These are phyloP conservation scores for Cordyceps pruinosa DNA, from an alignment of 2,329 filamentous ascomycete genomes.

Conservation along the genomic window DNA sequence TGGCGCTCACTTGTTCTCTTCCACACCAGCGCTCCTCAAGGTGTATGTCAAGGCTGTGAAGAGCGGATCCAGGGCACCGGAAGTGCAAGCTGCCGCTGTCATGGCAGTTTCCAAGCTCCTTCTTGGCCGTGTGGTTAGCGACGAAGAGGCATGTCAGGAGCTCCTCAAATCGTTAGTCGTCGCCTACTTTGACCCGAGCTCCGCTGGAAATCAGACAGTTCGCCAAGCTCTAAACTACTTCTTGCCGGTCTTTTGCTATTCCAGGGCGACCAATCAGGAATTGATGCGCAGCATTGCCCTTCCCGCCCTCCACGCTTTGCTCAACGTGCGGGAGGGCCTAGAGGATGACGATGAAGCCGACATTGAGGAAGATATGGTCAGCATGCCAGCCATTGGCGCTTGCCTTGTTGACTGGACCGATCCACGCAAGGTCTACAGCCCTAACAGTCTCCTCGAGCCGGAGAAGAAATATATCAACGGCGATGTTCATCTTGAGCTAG, in stretches of 20 bases:
- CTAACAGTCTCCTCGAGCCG: conserved; percentile 42
- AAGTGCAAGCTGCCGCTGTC: conserved; percentile 75
- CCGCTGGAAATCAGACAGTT: conserved; percentile 70
- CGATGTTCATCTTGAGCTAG: conserved; percentile 74
- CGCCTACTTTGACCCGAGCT: conserved; percentile 84
- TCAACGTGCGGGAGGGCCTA: conserved; percentile 62
- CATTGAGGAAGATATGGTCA: conserved; percentile 70
- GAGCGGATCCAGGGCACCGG: conserved; percentile 58
- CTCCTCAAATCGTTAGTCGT: conserved; percentile 80
- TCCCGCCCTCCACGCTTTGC: conserved; percentile 66
- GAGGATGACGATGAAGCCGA: conserved; percentile 73
- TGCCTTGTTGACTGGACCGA: conserved; percentile 95
- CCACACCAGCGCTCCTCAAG: conserved; percentile 66
- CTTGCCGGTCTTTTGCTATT: conserved; percentile 89
- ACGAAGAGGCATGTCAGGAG: conserved; percentile 58
- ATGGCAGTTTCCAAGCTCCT: conserved; percentile 80
- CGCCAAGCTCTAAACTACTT: conserved; percentile 89
- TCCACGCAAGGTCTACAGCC: conserved; percentile 66
- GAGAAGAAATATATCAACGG: conserved; percentile 62
- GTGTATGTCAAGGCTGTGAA: conserved; percentile 80
- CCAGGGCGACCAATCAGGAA: conserved; percentile 71
- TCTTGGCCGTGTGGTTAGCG: conserved; percentile 69
- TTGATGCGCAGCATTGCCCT: conserved; percentile 71
- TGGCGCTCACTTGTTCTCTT: conserved; percentile 66
- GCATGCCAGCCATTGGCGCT: conserved; percentile 68